Conservation (phyloP, 2,329 filamentous ascomycete genomes). For the Lecanicillium sp. region DNA sequence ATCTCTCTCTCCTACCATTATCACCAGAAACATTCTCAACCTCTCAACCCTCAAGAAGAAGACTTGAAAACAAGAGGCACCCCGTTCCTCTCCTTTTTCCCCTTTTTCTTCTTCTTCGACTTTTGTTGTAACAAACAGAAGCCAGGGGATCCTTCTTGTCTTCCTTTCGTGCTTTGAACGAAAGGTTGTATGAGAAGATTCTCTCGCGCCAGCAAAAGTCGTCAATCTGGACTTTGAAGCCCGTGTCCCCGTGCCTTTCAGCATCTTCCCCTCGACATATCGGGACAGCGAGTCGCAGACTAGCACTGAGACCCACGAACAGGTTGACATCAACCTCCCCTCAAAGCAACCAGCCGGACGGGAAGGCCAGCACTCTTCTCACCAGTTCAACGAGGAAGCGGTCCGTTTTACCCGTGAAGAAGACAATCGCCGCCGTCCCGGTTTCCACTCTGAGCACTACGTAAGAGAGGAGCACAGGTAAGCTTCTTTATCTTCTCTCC, state of each 20-base stretch:
- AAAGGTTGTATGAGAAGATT: slow-evolving; percentile 57
- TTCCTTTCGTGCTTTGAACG: slow-evolving; percentile 60
- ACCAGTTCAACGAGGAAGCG: slow-evolving; percentile 73
- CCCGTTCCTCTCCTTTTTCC: slow-evolving; percentile 23
- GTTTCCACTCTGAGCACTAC: slow-evolving; percentile 47
- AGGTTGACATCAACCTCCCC: slow-evolving; percentile 74
- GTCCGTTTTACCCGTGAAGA: slow-evolving; percentile 72
- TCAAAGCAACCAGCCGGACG: slow-evolving; percentile 79
- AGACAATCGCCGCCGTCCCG: slow-evolving; percentile 67
- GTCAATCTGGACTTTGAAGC: slow-evolving; percentile 99
- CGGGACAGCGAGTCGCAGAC: slow-evolving; percentile 54
- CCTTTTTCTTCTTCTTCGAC: slow-evolving; percentile 30
- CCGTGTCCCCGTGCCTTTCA: slow-evolving; percentile 98
- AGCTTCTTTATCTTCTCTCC: slow-evolving; percentile 16
- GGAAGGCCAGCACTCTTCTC: slow-evolving; percentile 88
- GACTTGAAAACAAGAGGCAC: slow-evolving; percentile 22
- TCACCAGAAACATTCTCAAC: slow-evolving; percentile 22
- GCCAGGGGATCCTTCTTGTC: slow-evolving; percentile 61
- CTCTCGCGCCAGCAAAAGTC: slow-evolving; percentile 63
- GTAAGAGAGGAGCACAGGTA: slow-evolving; percentile 46
- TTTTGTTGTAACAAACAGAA: slow-evolving; percentile 52
- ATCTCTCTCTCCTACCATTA: slow-evolving; percentile 27
- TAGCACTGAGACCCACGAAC: slow-evolving; percentile 65
- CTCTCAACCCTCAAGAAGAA: slow-evolving; percentile 21
- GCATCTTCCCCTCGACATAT: slow-evolving; percentile 99